Base-by-base conservation (phyloP, 352 stramenopile genomes). In the Pythium phragmitis region DNA sequence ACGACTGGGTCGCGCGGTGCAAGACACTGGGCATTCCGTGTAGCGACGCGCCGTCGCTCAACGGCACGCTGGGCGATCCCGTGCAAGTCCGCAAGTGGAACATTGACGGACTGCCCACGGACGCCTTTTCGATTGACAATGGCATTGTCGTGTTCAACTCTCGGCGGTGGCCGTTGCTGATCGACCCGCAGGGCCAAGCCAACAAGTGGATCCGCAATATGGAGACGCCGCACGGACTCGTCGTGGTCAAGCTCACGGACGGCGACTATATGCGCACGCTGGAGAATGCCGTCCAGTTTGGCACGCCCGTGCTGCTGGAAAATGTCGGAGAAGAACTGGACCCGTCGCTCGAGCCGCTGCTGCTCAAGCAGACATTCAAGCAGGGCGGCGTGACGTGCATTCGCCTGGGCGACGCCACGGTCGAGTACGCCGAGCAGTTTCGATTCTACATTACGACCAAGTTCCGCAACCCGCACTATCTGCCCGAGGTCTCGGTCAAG, bases 131-230 rank as follows among this genome's bases (percentile, higher is more conserved):
- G 5, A 79, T 98, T 9, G 95, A 98, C 64, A 98, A 98, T 55
- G 95, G 88, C 21, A 98, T 98, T 57, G 87, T 98, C 17, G 80
- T 98, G 12, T 98, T 98, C 62, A 98, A 97, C 63, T 92, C 94
- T 11, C 74, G 93, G 14, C 84, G 95, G 13, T 98, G 95, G 95
- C 95, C 95, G 11, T 66, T 98, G 13, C 96, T 98, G 88, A 98
- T 98, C 50, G 95, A 98, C 53, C 95, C 95, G 1, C 94, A 98
- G 52, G 92, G 92, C 0, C 93, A 98, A 65, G 93, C 92, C 0
- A 98, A 98, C 68, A 97, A 98, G 70, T 98, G 95, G 95, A 96
- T 98, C 46, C 87, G 91, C 17, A 98, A 98, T 50, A 97, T 98
- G 87, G 94, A 98, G 61, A 85, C 87, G 42, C 79, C 92, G 6